Percentiles rank a stretch among this genome's conserved stretches.
These are phyloP conservation scores for Colletotrichum echinochloae DNA, from an alignment of 2,329 filamentous ascomycete species.

Conservation along the genomic window DNA sequence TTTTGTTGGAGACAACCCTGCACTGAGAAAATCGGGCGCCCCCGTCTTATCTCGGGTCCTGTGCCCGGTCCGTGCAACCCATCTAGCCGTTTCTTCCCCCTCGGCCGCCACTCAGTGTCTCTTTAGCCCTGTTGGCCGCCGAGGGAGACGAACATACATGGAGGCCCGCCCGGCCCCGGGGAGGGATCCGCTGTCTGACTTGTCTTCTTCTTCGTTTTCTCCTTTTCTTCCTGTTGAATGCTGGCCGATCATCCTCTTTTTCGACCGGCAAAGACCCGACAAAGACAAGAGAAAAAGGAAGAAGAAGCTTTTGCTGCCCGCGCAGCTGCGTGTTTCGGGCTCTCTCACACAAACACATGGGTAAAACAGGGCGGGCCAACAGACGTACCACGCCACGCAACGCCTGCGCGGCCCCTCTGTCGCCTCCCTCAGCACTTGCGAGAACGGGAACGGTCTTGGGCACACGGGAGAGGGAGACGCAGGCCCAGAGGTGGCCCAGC, in stretches of 20 bases:
- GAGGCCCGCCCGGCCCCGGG: too few relatives aligned
- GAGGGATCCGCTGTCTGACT: not conserved
- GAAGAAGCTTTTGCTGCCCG: not conserved
- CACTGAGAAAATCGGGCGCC: not conserved
- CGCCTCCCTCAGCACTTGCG: not conserved
- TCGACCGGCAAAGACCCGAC: not conserved
- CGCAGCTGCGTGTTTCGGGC: not conserved
- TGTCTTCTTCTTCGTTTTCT: not conserved
- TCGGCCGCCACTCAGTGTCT: not conserved
- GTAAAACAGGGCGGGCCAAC: not conserved
- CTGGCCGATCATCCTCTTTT: not conserved
- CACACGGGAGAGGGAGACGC: too few relatives aligned
- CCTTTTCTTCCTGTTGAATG: not conserved
- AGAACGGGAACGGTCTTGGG: not conserved
- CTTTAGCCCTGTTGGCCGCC: not conserved
- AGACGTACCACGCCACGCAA: not conserved
- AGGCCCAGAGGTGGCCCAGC: slow-evolving; percentile 5
- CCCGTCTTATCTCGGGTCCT: slow-evolving; percentile 6
- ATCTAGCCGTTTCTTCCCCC: not conserved
- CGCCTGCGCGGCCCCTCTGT: not conserved
- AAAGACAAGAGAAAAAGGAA: not conserved
- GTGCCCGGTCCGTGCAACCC: slow-evolving; percentile 7
- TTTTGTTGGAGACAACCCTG: slow-evolving; percentile 1
- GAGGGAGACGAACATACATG: not conserved
- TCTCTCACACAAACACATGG: not conserved